These are phyloP conservation scores for Fusarium sulawesiense DNA, from an alignment of 2,329 filamentous ascomycete genomes.

Conservation along the genomic window DNA sequence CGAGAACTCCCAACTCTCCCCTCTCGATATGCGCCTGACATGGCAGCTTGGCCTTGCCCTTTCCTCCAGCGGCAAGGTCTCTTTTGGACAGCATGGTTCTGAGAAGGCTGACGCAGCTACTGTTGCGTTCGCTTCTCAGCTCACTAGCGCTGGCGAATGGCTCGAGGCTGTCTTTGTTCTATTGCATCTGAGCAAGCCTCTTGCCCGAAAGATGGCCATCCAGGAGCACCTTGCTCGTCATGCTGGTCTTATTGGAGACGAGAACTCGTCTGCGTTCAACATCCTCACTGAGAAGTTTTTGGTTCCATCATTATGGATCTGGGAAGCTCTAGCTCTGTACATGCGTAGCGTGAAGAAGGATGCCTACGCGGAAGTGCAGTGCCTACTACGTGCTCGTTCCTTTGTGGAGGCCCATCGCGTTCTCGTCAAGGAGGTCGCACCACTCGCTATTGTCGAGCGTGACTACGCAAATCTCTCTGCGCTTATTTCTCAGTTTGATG, in stretches of 20 bases:
- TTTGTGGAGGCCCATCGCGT: slow-evolving; percentile 86
- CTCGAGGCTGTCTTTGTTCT: slow-evolving; percentile 80
- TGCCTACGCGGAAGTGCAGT: slow-evolving; percentile 77
- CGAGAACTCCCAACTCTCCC: slow-evolving; percentile 79
- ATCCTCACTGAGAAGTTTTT: slow-evolving; percentile 72
- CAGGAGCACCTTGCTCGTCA: slow-evolving; percentile 81
- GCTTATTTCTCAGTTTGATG: slow-evolving; percentile 78
- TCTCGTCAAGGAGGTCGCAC: slow-evolving; percentile 83
- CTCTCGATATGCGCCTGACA: slow-evolving; percentile 78
- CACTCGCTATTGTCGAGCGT: slow-evolving; percentile 81
- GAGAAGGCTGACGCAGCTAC: slow-evolving; percentile 75
- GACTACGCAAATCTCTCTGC: slow-evolving; percentile 77
- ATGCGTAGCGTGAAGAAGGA: slow-evolving; percentile 80
- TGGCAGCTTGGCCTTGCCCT: slow-evolving; percentile 87
- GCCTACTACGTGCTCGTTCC: slow-evolving; percentile 80
- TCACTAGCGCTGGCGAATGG: slow-evolving; percentile 74
- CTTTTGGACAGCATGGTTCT: slow-evolving; percentile 64
- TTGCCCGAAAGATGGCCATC: slow-evolving; percentile 73
- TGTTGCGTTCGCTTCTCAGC: slow-evolving; percentile 71
- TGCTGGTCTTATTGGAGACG: slow-evolving; percentile 72
- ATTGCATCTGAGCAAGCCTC: slow-evolving; percentile 74
- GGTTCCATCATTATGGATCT: slow-evolving; percentile 83
- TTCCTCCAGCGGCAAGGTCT: slow-evolving; percentile 60
- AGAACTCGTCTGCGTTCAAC: slow-evolving; percentile 66
- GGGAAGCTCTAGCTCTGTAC: slow-evolving; percentile 85